Base-by-base conservation (phyloP, 768 basidiomycete genomes). In the Mycena metata region DNA sequence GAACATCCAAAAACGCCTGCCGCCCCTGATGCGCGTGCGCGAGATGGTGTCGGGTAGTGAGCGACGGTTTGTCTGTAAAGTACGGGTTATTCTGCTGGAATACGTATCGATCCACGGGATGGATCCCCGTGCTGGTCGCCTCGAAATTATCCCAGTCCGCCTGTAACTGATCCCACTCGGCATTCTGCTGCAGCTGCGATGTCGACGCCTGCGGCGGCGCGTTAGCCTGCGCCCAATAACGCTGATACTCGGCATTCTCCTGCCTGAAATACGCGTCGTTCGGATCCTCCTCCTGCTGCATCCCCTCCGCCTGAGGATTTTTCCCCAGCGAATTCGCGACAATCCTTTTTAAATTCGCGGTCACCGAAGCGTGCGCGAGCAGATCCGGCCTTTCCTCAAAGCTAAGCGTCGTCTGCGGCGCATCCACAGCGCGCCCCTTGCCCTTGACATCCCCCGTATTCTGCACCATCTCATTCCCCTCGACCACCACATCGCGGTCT, bases 81-180 rank as follows among this genome's bases (percentile, higher is more conserved):
- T 95, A 96, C 16, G 94, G 94, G 74, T 96, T 96, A 73, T 89
- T 87, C 24, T 78, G 72, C 78, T 92, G 92, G 79, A 96, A 96
- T 72, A 85, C 86, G 77, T 96, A 96, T 63, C 78, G 78, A 21
- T 78, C 72, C 15, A 91, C 77, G 12, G 84, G 84, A 70, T 82
- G 84, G 62, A 95, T 84, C 0, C 93, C 94, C 0, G 85, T 77
- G 1, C 88, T 76, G 7, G 90, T 92, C 1, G 92, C 93, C 76
- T 95, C 94, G 63, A 93, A 94, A 5, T 80, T 80, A 72, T 96
- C 95, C 94, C 94, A 96, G 66, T 91, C 90, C 13, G 80, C 77
- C 77, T 95, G 93, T 68, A 97, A 77, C 35, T 78, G 78, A 69
- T 88, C 85, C 95, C 95, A 96, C 41, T 83, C 81, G 24, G 76